Base-by-base conservation (phyloP, 257 asterid species). In the Salvia miltiorrhiza region DNA sequence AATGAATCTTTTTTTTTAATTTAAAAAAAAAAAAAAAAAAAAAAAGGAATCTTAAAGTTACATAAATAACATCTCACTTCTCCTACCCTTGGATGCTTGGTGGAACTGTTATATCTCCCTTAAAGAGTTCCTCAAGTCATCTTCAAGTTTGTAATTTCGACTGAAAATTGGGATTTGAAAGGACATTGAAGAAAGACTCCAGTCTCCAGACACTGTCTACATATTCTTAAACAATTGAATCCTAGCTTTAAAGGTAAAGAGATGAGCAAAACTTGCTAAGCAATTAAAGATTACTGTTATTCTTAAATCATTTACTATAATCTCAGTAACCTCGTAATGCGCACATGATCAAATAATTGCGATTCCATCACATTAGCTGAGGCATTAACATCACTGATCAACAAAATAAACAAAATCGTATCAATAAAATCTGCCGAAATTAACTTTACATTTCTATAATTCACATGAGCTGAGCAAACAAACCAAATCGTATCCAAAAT, bases 371-470 rank as follows among this genome's bases (percentile, higher is more conserved):
- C 67, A 69, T 17, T 19, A 58, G 24, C 67, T n/a, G 55, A 61
- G 32, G 65, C 65, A 43, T 50, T 9, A 69, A 30, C 35, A 16
- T 40, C 45, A 45, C 4, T 32, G 24, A 73, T 73, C 41, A 48
- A 6, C 0, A 44, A 23, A 5, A 6, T 7, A 19, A 40, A 41
- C 9, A 21, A 40, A 41, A 23, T 40, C 45, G 35, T 14, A 53
- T 53, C 50, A 21, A 61, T 8, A 9, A 9, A 17, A 17, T 11
- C 45, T 20, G 20, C 70, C 16, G 9, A 23, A 30, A 62, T 14
- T 52, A 71, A 48, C 63, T 35, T 10, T 0, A 59, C 17, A 35
- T 33, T 17, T 35, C 48, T 62, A 62, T 4, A 50, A 43, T 30
- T 20, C 43, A 6, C 54, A 71, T 21, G 33, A 50, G 20, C 70